Evolutionary conservation across 345 rosid species (phyloP), one percentile per base, ranked within the genome.

Genomic region (Euphorbia pulcherrima): DNA sequence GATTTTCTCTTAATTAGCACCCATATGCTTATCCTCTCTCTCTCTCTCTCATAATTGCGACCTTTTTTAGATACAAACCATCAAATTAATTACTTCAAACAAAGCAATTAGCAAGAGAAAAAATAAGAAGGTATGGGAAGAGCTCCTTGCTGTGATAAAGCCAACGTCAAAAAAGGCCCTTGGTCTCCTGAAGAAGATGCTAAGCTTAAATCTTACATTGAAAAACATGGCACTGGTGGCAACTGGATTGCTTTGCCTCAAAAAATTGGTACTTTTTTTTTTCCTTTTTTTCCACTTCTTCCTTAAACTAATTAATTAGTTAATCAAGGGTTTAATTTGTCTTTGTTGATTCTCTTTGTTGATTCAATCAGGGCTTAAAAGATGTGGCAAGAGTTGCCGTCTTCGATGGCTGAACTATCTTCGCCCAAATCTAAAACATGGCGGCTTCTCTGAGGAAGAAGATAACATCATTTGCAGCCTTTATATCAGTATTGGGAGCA

Each of bases 231-330:
- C 64, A 75, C 79, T 55, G 79, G 79, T 17, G 79, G 79, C 26
- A 75, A 75, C 79, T 75, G 79, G 79, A 75, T 75, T 61, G 79
- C 79, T 66, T 71, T 75, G 59, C 79, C 79, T 62, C 79, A 70
- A 35, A 75, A 75, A 56, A 76, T 76, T 37, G 79, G 79, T 71
- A 61, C 35, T 13, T 24, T 13, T 50, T 11, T 46, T 5, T 26
- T 2, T 6, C 29, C 28, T 54, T 54, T 23, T 50, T 40, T 53
- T 44, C 62, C 11, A 11, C 28, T 53, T 39, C 30, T 59, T 20
- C 8, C 35, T 27, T 56, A 27, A 57, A 2, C 20, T 59, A 12
- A 30, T 28, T 18, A 44, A 44, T 11, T 44, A 12, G 16, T 44
- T 7, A 7, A 12, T 44, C 16, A 2, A 11, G 11, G 18, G 13